phyloP scores from a whole-genome alignment of 2,329 filamentous ascomycete species.

The Cadophora malorum region DNA sequence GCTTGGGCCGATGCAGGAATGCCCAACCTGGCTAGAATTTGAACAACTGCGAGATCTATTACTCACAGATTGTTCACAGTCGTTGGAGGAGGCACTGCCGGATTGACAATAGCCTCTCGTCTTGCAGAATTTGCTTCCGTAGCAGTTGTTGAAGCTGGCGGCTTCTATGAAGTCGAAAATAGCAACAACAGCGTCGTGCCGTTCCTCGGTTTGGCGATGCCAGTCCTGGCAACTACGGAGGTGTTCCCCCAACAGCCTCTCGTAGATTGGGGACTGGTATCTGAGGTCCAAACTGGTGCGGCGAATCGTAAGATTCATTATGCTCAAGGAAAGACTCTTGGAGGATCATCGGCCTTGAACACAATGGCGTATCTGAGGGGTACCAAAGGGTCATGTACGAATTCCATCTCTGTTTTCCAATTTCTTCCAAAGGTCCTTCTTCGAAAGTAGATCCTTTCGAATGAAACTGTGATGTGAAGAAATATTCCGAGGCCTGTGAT shows the following conservation, averaged over 20 bases:
- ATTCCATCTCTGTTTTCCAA: neutral
- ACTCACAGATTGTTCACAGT: slow-evolving; percentile 33
- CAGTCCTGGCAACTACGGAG: slow-evolving; percentile 3
- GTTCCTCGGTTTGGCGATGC: slow-evolving; percentile 1
- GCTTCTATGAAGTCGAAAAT: slow-evolving; percentile 34
- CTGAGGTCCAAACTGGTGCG: slow-evolving; percentile 21
- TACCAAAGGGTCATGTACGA: slow-evolving; percentile 43
- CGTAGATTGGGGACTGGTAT: slow-evolving; percentile 30
- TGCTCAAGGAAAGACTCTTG: slow-evolving; percentile 38
- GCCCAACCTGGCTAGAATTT: neutral
- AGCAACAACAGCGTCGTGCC: slow-evolving; percentile 28
- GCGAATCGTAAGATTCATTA: slow-evolving; percentile 26
- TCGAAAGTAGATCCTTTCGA: too few species aligned
- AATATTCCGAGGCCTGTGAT: neutral
- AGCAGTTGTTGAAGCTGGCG: slow-evolving; percentile 52
- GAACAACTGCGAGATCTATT: neutral
- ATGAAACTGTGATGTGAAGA: too few species aligned
- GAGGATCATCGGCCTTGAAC: slow-evolving; percentile 51
- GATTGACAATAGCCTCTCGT: slow-evolving; percentile 50
- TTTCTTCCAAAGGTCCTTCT: neutral
- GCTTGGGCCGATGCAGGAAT: neutral
- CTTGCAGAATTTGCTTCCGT: slow-evolving; percentile 47
- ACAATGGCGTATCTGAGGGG: slow-evolving; percentile 48
- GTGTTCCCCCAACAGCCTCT: slow-evolving; percentile 21
- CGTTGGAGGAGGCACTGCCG: slow-evolving; percentile 55